Conservation (phyloP, 345 rosid species). For the Salix suchowensis region DNA sequence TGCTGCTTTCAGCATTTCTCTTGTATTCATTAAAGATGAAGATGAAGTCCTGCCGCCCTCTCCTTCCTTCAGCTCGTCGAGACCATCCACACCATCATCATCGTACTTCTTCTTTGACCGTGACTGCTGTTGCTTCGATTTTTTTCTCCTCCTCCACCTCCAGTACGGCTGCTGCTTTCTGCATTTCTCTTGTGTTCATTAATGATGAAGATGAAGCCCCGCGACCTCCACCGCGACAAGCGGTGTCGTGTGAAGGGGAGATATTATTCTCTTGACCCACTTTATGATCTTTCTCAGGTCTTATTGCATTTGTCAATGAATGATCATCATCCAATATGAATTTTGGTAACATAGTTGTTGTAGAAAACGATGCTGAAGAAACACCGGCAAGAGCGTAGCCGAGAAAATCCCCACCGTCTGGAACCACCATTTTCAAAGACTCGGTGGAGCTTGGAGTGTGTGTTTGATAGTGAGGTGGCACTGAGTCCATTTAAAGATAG, state of each 20-base stretch:
- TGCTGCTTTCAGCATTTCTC: not conserved
- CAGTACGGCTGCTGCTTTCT: not conserved
- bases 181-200: not conserved
- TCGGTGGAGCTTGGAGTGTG: too few relatives aligned
- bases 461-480: too few relatives aligned
- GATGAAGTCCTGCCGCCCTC: not conserved
- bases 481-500: not conserved
- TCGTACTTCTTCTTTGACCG: constrained; percentile 14
- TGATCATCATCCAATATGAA: not conserved
- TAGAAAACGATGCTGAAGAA: not conserved
- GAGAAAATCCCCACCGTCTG: constrained; percentile 4
- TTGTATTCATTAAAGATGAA: not conserved
- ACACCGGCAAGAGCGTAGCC: not conserved
- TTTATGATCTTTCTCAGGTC: not conserved
- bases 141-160: too few relatives aligned
- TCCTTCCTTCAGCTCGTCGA: not conserved
- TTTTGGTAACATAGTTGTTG: not conserved
- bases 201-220: not conserved
- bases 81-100: constrained; percentile 5
- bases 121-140: not conserved
- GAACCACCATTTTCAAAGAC: constrained; percentile 14
- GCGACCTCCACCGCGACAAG: not conserved
- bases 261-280: not conserved
- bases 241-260: not conserved
- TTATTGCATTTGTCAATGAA: not conserved